Evolutionary conservation across 768 basidiomycete genomes (phyloP), one percentile per base, ranked within the genome.

Genomic region (Suillus hirtellus): DNA sequence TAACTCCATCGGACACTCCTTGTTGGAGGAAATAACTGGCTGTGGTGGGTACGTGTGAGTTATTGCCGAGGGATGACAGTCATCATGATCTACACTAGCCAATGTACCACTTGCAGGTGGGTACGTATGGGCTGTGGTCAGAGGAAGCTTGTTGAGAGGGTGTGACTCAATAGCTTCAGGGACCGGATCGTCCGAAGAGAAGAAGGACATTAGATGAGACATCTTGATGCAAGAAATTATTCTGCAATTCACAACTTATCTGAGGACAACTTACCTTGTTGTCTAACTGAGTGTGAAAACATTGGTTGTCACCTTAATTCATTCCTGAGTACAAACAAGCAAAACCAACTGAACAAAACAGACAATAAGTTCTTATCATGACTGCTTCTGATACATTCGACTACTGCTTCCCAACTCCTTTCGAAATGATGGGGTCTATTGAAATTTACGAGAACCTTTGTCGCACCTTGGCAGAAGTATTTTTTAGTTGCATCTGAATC

Each of bases 401-500:
- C 31, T 31, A 31, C 31, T 31, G 31, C 31, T 31, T 31, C 31
- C 46, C 7, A 5, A 47, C 46, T 47, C n/a, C 6, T 47, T 47
- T 12, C 12, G 44, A 4, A 42, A 31, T 0, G 31, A 31, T 1
- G 31, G 0, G 4, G 1, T 31, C 24, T 24, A 24, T 24, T 24
- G 24, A 27, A 27, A 31, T 31, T 31, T 31, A 31, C 31, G 31
- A 31, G 31, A 31, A 31, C 12, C 1, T 46, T 1, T 46, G 21
- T 47, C 12, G 11, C 1, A 12, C 21, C 46, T 47, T 47, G 0
- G 21, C 46, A 47, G 46, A 24, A 6, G 21, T 47, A 4, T 47
- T 21, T 24, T 64, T 64, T 12, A 61, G 46, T 4, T 24, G 52
- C 11, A 64, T 43, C 19, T 55, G 50, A 15, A 64, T 61, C 2